Percentiles rank a stretch among this genome's conserved stretches.
Evolutionary conservation across 257 asterid species (phyloP).

Genomic region (Osmanthus fragrans): DNA sequence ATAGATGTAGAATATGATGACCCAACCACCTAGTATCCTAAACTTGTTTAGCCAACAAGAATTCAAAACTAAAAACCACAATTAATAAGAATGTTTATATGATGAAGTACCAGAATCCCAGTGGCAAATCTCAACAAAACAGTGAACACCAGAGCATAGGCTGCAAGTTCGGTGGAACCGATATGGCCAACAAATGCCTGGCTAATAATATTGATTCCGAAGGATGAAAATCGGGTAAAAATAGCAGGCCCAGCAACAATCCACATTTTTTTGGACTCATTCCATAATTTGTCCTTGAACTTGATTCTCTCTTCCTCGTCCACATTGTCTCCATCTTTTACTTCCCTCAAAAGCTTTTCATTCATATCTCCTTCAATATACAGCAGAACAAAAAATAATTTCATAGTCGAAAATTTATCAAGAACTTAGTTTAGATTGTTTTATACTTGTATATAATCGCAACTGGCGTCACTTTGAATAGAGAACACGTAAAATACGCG

Average conservation of each 20-base stretch:
- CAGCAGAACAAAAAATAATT: no score
- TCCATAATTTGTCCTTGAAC: constrained; percentile 32
- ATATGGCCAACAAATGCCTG: constrained; percentile 72
- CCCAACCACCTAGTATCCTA: no score
- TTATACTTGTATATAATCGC: no score
- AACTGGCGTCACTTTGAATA: no score
- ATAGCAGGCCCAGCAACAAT: constrained; percentile 66
- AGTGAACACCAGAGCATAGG: constrained; percentile 52
- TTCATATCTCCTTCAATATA: constrained; percentile 24
- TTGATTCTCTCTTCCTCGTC: constrained; percentile 20
- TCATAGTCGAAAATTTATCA: no score
- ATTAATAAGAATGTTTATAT: no score
- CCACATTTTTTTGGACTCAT: constrained; percentile 68
- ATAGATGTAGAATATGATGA: no score
- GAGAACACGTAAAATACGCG: no score
- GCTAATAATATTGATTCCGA: constrained; percentile 52
- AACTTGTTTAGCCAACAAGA: no score
- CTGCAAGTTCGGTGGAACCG: constrained; percentile 65
- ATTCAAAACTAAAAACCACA: no score
- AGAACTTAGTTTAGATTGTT: no score
- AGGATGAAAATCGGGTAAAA: constrained; percentile 52
- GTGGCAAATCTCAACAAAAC: constrained; percentile 52
- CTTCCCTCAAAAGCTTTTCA: constrained; percentile 22
- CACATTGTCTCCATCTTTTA: background rate
- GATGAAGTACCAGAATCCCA: constrained; percentile 50